phyloP scores from a whole-genome alignment of 139 green algal genomes.

The Chlorella sp. region DNA sequence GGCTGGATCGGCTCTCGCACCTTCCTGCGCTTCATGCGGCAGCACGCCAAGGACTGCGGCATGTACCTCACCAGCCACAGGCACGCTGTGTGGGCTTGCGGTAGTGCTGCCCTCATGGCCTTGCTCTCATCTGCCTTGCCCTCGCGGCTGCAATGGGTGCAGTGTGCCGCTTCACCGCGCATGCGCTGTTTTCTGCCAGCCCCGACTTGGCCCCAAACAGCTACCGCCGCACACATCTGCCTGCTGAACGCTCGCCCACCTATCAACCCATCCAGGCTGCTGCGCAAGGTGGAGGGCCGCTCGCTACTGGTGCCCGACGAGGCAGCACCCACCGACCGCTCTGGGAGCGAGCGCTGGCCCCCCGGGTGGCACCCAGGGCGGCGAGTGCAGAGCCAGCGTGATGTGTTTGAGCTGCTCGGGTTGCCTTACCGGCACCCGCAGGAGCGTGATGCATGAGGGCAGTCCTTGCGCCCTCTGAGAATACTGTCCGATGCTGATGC shows the following conservation, averaged over 20 bases:
- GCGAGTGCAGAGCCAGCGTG: conserved; percentile 35
- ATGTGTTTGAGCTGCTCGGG: conserved; percentile 60
- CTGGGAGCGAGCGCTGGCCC: background rate
- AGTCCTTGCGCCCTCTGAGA: no score
- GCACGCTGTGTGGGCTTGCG: no score
- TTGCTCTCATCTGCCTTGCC: background rate
- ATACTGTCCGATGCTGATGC: no score
- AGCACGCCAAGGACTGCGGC: conserved; percentile 35
- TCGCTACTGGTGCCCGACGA: conserved; percentile 44
- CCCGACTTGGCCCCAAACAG: no score
- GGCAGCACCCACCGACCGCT: background rate
- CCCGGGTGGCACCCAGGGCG: background rate
- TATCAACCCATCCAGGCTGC: conserved; percentile 33
- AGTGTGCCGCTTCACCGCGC: background rate
- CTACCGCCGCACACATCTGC: no score
- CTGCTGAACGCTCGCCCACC: no score
- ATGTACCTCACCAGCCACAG: conserved; percentile 58
- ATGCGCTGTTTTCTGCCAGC: no score
- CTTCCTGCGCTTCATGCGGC: conserved; percentile 53
- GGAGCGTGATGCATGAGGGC: conserved; percentile 35
- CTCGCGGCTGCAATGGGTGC: background rate
- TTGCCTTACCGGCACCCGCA: conserved; percentile 45
- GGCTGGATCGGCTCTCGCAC: conserved; percentile 46
- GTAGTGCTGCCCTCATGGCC: no score
- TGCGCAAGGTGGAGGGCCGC: conserved; percentile 29